These are phyloP conservation scores for Alnus rubra DNA, from an alignment of 306 rosid genomes.

Conservation along the genomic window DNA sequence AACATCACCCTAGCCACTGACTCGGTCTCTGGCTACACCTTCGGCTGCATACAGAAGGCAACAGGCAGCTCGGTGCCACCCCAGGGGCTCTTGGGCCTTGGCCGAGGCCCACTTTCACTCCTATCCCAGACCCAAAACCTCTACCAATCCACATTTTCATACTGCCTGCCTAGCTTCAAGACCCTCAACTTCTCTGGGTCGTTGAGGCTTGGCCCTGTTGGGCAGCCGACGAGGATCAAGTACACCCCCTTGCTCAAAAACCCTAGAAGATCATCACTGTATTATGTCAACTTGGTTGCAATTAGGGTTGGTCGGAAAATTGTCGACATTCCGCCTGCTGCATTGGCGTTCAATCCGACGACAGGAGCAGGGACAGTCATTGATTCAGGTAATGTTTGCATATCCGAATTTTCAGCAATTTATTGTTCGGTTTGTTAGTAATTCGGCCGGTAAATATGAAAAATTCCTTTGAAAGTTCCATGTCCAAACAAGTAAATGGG, in stretches of 20 bases:
- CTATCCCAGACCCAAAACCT: slow-evolving; percentile 71
- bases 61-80: slow-evolving; percentile 69
- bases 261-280: slow-evolving; percentile 85
- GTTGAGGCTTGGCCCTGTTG: slow-evolving; percentile 77
- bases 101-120: slow-evolving; percentile 88
- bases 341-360: slow-evolving; percentile 70
- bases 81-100: slow-evolving; percentile 86
- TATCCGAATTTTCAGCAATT: background rate
- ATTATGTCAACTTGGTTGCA: slow-evolving; percentile 66
- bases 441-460: no score
- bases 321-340: slow-evolving; percentile 78
- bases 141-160: slow-evolving; percentile 85
- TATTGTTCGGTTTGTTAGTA: no score
- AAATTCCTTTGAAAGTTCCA: no score
- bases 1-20: slow-evolving; percentile 71
- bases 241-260: slow-evolving; percentile 79
- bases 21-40: slow-evolving; percentile 59
- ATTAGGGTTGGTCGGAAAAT: slow-evolving; percentile 69
- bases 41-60: slow-evolving; percentile 72
- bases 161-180: slow-evolving; percentile 88
- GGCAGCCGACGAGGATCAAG: slow-evolving; percentile 79
- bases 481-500: no score
- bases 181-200: slow-evolving; percentile 74
- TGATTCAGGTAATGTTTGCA: slow-evolving; percentile 66
- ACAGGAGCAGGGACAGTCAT: slow-evolving; percentile 89